Base-by-base conservation (phyloP, 1,284 basidiomycete genomes). In the Cryptococcus sp. region DNA sequence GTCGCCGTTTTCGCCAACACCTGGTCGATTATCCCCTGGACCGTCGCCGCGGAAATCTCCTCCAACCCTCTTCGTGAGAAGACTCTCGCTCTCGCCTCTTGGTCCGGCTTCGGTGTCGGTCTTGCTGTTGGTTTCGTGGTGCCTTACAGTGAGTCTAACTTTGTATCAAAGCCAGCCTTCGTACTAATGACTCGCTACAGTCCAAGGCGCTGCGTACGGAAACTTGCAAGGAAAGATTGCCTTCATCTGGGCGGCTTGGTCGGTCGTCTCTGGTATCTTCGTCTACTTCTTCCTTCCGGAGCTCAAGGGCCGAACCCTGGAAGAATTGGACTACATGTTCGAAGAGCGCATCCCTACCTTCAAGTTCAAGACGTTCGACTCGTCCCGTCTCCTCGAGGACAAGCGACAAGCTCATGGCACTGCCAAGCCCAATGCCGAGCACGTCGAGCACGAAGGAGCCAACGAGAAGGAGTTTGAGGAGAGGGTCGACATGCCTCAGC, bases 21-120 rank as follows among this genome's bases (percentile, higher is more conserved):
- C 47, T 64, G 62, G 54, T 53, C 56, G 31, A 27, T 41, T 49
- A 53, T 63, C 22, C 58, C 60, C 27, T 67, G 61, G 58, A 60
- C 54, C 10, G 50, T 60, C 19, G 50, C 60, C 17, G 59, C 65
- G 31, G 65, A 67, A 46, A 50, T 64, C 19, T 17, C 62, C 15
- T 49, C 57, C 19, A 45, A 25, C 39, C 57, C 40, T n/a, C 50
- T 62, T 11, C 60, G 65, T 27, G 60, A 64, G 25, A 62, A 56
- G 38, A 59, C 60, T 5, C 47, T 67, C 13, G 55, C 56, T 35
- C 15, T 61, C 13, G 60, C 54, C 10, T 35, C 57, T 7, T 62
- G 50, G 45, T 48, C 31, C 39, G 65, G 62, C 15, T 55, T 55
- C 47, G 58, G 47, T 42, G 62, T 67, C 17, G 38, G 22, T 45